Percentiles rank a stretch among this genome's conserved stretches.
Evolutionary conservation across 225 moss, liverwort and hornwort species (phyloP).

Genomic region (Pseudisothecium myosuroides): DNA sequence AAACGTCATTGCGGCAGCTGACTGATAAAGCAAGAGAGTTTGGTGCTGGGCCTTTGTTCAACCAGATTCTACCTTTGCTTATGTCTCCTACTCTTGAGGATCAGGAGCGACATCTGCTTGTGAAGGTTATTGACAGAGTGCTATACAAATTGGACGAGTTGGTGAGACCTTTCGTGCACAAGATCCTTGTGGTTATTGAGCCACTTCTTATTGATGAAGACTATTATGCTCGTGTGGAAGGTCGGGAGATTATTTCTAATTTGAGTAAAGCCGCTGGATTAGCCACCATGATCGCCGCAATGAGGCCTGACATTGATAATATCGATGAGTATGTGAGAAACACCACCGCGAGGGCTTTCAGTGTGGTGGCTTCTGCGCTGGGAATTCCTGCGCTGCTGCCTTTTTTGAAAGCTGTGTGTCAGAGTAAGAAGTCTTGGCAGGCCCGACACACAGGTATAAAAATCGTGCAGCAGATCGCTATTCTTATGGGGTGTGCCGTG

Average conservation of each 20-base stretch:
- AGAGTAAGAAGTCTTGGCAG: constrained; percentile 99
- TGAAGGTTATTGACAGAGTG: constrained; percentile 98
- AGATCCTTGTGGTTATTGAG: constrained; percentile 96
- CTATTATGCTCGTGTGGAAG: constrained; percentile 97
- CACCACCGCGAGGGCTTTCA: constrained; percentile 97
- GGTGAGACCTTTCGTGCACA: constrained; percentile 96
- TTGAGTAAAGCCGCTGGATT: constrained; percentile 96
- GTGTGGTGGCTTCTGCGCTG: constrained; percentile 96
- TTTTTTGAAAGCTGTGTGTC: constrained; percentile 95
- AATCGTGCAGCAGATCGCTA: constrained; percentile 99
- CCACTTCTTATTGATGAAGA: constrained; percentile 97
- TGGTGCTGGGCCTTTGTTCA: constrained; percentile 94
- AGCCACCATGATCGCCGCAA: constrained; percentile 99
- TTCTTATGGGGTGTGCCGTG: constrained; percentile 99
- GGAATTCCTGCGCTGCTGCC: constrained; percentile 95
- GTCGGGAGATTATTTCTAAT: constrained; percentile 94
- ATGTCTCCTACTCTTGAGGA: constrained; percentile 99
- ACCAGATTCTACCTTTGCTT: constrained; percentile 88
- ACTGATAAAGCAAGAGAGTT: constrained; percentile 98
- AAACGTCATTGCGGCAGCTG: constrained; percentile 88
- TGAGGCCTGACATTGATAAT: constrained; percentile 99
- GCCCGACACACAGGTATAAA: constrained; percentile 98
- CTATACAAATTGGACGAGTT: constrained; percentile 95
- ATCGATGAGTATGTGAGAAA: constrained; percentile 98
- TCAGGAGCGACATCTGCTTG: constrained; percentile 95